These are phyloP conservation scores for Mrakia gelida DNA, from an alignment of 768 basidiomycete species.

Conservation along the genomic window DNA sequence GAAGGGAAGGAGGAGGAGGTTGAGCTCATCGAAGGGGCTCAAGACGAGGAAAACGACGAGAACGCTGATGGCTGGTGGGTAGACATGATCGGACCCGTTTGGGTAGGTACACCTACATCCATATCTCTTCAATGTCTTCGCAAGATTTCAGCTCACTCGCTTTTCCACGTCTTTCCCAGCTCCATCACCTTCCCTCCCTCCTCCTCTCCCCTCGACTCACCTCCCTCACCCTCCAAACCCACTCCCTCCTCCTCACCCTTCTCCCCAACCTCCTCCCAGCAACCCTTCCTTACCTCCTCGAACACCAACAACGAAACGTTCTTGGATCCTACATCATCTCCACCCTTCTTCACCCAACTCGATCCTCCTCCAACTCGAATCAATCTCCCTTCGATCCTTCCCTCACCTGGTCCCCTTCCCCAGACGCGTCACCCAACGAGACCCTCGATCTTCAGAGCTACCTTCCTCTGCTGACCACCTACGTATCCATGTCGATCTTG, in stretches of 20 bases:
- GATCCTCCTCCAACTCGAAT: not conserved
- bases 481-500: conserved; percentile 41
- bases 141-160: not conserved
- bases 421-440: not conserved
- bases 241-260: conserved; percentile 56
- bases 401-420: conserved; percentile 12
- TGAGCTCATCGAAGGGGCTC: conserved; percentile 45
- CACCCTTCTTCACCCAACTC: conserved; percentile 40
- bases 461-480: conserved; percentile 38
- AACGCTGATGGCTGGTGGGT: conserved; percentile 52
- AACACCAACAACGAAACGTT: conserved; percentile 45
- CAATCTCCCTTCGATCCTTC: conserved; percentile 11
- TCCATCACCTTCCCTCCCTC: conserved; percentile 79
- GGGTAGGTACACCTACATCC: conserved; percentile 59
- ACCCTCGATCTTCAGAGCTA: conserved; percentile 39
- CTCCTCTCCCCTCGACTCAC: conserved; percentile 59
- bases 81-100: conserved; percentile 58
- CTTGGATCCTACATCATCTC: conserved; percentile 45
- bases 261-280: conserved; percentile 65
- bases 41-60: conserved; percentile 54
- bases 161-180: conserved; percentile 50
- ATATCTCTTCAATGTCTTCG: not conserved
- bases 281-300: conserved; percentile 53
- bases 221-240: conserved; percentile 60
- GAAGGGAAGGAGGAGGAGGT: not conserved